A percentile compares a stretch with the other conserved stretches of the same genome.
These are phyloP conservation scores for Mimosa pudica DNA, from an alignment of 306 rosid genomes.

Conservation along the genomic window DNA sequence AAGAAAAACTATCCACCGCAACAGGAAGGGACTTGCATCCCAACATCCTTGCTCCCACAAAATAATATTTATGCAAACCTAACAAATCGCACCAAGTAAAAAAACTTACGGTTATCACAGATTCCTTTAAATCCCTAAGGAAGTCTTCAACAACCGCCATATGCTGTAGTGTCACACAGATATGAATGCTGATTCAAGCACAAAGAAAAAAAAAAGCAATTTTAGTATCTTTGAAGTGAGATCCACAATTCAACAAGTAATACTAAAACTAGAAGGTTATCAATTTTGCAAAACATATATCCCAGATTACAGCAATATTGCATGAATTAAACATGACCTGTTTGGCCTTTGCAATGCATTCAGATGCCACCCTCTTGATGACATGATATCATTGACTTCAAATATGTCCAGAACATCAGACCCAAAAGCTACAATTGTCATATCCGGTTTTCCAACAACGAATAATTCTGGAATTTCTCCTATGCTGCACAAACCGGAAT, in stretches of 20 bases:
- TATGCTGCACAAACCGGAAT: conserved; percentile 56
- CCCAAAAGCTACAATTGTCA: conserved; percentile 89
- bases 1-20: neutral
- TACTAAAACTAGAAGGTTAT: neutral
- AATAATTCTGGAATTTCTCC: conserved; percentile 77
- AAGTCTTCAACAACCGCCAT: conserved; percentile 70
- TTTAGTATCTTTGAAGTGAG: conserved; percentile 35
- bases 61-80: conserved; percentile 17
- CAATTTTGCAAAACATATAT: neutral
- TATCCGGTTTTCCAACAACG: conserved; percentile 82
- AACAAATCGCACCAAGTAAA: conserved; percentile 24
- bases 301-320: neutral
- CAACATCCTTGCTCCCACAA: neutral
- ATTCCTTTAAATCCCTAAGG: conserved; percentile 68
- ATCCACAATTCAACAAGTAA: conserved; percentile 19
- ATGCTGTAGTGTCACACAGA: conserved; percentile 91
- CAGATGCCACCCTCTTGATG: conserved; percentile 98
- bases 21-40: conserved; percentile 5
- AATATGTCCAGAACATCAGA: conserved; percentile 81
- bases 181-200: conserved; percentile 73
- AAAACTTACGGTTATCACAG: conserved; percentile 74
- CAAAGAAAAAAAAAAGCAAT: conserved; percentile 15
- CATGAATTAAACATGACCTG: conserved; percentile 50
- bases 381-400: conserved; percentile 87
- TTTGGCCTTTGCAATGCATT: conserved; percentile 96